Evolutionary conservation across 176 grass and related monocot species (phyloP).

Genomic region (Lolium multiflorum): DNA sequence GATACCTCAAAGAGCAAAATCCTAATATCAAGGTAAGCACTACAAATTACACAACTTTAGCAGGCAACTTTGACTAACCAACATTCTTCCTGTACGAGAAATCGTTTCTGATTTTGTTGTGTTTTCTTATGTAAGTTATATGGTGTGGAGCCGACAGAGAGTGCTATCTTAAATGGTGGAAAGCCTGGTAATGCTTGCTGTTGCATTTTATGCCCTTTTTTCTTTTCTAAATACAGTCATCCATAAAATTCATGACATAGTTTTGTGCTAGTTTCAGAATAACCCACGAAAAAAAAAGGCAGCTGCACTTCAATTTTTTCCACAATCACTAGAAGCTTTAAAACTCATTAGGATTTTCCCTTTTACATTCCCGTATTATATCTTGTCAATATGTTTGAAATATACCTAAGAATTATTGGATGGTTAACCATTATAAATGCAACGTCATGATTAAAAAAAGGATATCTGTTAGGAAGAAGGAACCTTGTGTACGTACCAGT

Average conservation of each 20-base stretch:
- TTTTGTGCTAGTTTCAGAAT: neutral
- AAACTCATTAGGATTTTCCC: neutral
- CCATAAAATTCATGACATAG: neutral
- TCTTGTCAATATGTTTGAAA: neutral
- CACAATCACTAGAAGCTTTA: neutral
- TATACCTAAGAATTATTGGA: neutral
- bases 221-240: neutral
- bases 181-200: slow-evolving; percentile 74
- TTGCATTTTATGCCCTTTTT: neutral
- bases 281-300: too few relatives aligned
- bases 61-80: neutral
- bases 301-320: too few relatives aligned
- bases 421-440: neutral
- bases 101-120: slow-evolving; percentile 37
- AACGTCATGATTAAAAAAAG: neutral
- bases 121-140: slow-evolving; percentile 60
- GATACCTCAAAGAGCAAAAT: slow-evolving; percentile 77
- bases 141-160: slow-evolving; percentile 87
- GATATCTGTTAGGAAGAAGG: slow-evolving; percentile 7
- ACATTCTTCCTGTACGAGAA: slow-evolving; percentile 20
- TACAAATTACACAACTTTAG: neutral
- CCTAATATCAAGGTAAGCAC: slow-evolving; percentile 69
- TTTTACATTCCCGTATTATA: neutral
- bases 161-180: slow-evolving; percentile 81
- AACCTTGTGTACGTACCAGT: slow-evolving; percentile 28